A percentile compares a stretch with the other conserved stretches of the same genome.
These are phyloP conservation scores for Linum lewisii DNA, from an alignment of 345 rosid species.

Conservation along the genomic window DNA sequence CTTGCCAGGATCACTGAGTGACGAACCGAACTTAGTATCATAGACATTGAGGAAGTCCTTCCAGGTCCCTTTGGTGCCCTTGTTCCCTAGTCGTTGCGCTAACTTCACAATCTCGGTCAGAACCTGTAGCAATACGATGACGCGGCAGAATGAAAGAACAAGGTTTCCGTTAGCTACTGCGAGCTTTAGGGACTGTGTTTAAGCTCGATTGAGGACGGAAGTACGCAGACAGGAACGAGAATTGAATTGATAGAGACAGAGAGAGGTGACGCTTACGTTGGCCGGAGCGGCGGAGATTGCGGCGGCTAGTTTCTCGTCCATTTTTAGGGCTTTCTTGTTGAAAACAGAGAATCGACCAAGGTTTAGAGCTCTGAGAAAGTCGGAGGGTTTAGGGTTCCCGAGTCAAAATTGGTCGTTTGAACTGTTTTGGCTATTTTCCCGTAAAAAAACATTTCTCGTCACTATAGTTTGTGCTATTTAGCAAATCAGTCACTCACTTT, in stretches of 20 bases:
- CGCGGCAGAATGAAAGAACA: too few species aligned
- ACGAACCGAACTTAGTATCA: constrained; percentile 2
- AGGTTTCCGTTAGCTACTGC: too few species aligned
- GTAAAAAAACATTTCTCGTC: too few species aligned
- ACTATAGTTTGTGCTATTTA: too few species aligned
- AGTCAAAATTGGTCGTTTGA: too few species aligned
- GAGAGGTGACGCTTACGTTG: background rate
- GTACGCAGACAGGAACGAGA: background rate
- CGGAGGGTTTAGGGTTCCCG: background rate
- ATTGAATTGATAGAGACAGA: background rate
- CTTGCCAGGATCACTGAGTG: constrained; percentile 7
- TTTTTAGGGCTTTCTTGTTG: background rate
- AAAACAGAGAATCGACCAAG: too few species aligned
- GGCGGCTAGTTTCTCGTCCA: constrained; percentile 6
- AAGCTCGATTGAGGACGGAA: background rate
- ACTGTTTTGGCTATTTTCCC: too few species aligned
- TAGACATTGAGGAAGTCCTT: constrained; percentile 6
- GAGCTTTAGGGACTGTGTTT: background rate
- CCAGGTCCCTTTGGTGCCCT: constrained; percentile 8
- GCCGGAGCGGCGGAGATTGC: background rate
- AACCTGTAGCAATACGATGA: constrained; percentile 1
- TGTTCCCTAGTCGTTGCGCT: constrained; percentile 1
- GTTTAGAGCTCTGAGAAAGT: too few species aligned
- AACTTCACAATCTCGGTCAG: constrained; percentile 9
- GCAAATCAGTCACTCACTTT: too few species aligned